A percentile compares a stretch with the other conserved stretches of the same genome.
Evolutionary conservation across 352 stramenopile species (phyloP).

Genomic region (Globisporangium sylvaticum): DNA sequence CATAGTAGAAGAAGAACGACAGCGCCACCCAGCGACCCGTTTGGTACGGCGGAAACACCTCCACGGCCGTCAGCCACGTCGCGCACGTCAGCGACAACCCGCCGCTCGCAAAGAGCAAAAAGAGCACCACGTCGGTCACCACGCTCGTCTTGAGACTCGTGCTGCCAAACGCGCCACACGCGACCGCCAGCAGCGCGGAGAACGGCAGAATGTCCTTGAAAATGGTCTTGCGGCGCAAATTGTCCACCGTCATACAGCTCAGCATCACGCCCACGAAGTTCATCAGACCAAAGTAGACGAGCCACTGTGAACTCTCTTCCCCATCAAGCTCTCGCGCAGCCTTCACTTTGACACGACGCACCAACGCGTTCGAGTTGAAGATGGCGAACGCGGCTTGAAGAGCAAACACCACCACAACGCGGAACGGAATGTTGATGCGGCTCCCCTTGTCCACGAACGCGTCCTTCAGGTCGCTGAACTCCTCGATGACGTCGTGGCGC

Average conservation of each 20-base stretch:
- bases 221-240: constrained; percentile 84
- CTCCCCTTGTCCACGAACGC: constrained; percentile 63
- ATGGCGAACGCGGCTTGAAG: constrained; percentile 69
- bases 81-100: constrained; percentile 72
- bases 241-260: constrained; percentile 78
- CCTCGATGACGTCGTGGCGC: constrained; percentile 79
- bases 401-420: constrained; percentile 49
- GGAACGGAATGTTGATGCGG: constrained; percentile 70
- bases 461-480: constrained; percentile 63
- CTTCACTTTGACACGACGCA: constrained; percentile 66
- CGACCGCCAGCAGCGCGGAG: constrained; percentile 47
- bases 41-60: constrained; percentile 83
- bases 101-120: constrained; percentile 64
- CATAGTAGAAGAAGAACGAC: constrained; percentile 77
- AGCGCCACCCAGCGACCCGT: constrained; percentile 58
- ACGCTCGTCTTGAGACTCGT: constrained; percentile 36
- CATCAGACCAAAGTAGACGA: constrained; percentile 77
- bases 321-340: constrained; percentile 29
- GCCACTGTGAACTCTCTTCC: constrained; percentile 68
- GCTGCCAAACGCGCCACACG: constrained; percentile 54
- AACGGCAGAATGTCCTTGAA: constrained; percentile 86
- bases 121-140: constrained; percentile 47
- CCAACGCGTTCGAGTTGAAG: constrained; percentile 63
- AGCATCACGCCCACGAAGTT: constrained; percentile 62
- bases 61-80: constrained; percentile 80